phyloP scores from a whole-genome alignment of 2,329 filamentous ascomycete genomes.

The Botrytis fragariae region DNA sequence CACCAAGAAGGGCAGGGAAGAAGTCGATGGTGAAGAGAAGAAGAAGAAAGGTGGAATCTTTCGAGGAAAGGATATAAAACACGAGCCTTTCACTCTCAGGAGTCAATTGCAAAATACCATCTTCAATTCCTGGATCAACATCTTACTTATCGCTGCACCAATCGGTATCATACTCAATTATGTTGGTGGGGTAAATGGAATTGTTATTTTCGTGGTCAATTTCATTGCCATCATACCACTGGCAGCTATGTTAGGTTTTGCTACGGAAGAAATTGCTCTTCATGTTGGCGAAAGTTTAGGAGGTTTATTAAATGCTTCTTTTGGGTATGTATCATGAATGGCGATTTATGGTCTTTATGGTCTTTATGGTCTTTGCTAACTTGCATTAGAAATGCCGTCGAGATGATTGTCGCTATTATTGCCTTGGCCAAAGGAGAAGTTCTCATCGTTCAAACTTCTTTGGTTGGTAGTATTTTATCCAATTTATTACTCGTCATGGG shows the following conservation, averaged over 20 bases:
- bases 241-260: conserved; percentile 80
- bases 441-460: conserved; percentile 84
- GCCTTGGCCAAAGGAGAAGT: conserved; percentile 67
- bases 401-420: conserved; percentile 85
- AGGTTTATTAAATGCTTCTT: conserved; percentile 84
- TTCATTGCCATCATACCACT: conserved; percentile 91
- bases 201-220: conserved; percentile 80
- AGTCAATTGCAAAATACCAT: conserved; percentile 73
- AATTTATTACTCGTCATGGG: conserved; percentile 87
- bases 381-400: conserved; percentile 68
- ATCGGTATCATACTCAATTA: conserved; percentile 76
- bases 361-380: conserved; percentile 33
- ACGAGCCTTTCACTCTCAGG: conserved; percentile 51
- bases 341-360: conserved; percentile 12
- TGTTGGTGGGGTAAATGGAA: conserved; percentile 51
- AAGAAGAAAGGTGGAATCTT: conserved; percentile 35
- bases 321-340: conserved; percentile 58
- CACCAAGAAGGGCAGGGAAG: conserved; percentile 22
- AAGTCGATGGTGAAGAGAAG: conserved; percentile 25
- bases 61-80: conserved; percentile 43
- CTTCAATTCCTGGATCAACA: conserved; percentile 82
- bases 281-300: conserved; percentile 81
- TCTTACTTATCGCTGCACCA: conserved; percentile 75
- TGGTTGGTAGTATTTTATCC: conserved; percentile 88
- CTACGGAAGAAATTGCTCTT: conserved; percentile 85